A percentile compares a stretch with the other conserved stretches of the same genome.
Conservation (phyloP, 257 asterid genomes). For the Craterostigma plantagineum region DNA sequence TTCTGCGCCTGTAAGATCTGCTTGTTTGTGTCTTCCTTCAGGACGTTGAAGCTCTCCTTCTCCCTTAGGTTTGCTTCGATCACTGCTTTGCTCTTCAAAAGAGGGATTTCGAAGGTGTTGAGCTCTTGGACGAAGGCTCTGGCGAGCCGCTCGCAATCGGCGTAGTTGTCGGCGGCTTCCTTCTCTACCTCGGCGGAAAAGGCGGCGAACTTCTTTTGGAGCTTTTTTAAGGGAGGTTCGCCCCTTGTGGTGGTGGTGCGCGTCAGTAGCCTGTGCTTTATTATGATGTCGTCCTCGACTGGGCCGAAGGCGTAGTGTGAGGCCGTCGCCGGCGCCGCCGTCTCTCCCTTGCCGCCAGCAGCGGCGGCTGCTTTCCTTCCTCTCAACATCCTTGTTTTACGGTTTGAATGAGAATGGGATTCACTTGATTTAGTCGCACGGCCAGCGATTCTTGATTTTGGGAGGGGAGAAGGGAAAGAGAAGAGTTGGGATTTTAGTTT, state of each 20-base stretch:
- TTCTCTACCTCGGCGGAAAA: constrained; percentile 63
- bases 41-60: constrained; percentile 75
- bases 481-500: too few relatives aligned
- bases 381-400: constrained; percentile 47
- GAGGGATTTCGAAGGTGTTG: constrained; percentile 71
- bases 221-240: constrained; percentile 88
- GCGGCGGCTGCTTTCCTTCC: constrained; percentile 38
- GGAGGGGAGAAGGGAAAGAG: too few relatives aligned
- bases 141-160: constrained; percentile 76
- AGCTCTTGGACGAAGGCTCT: constrained; percentile 82
- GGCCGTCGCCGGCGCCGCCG: constrained; percentile 28
- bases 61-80: constrained; percentile 75
- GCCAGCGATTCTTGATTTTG: too few relatives aligned
- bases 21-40: constrained; percentile 57
- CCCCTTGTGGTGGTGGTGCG: constrained; percentile 94
- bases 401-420: too few relatives aligned
- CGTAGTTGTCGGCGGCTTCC: constrained; percentile 44
- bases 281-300: constrained; percentile 73
- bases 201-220: constrained; percentile 79
- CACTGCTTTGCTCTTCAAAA: constrained; percentile 71
- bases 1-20: constrained; percentile 65
- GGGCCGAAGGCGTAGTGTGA: constrained; percentile 88
- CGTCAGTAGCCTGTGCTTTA: constrained; percentile 83
- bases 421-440: too few relatives aligned
- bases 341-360: too few relatives aligned